Base-by-base conservation (phyloP, 2,329 filamentous ascomycete genomes). In the Botrytis cinerea region DNA sequence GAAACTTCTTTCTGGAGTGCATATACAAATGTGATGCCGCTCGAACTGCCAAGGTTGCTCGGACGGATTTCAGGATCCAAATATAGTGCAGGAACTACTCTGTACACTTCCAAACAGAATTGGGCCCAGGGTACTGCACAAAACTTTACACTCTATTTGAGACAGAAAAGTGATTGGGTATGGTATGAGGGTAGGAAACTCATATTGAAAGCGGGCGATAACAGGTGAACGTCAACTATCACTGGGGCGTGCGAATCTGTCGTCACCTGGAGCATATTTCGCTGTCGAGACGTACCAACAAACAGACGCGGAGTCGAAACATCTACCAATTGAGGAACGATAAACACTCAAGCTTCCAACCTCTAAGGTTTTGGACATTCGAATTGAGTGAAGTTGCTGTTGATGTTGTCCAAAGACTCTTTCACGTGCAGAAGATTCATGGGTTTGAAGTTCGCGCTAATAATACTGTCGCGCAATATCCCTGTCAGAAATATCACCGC, bases 41-140 rank as follows among this genome's bases (percentile, higher is more conserved):
- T 54, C 46, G 45, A 40, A 35, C 63, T 54, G 25, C 46, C 63
- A 67, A 51, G 25, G 22, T 67, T 67, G 63, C 63, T 67, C 22
- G 63, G 63, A 51, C 46, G 25, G 40, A 35, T 35, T 51, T n/a
- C 46, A 54, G 1, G 48, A 38, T 54, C 46, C 14, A 67, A 54
- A 51, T 51, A 38, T 38, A 67, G 63, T 64, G 61, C 40, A 32
- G 43, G 32, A 67, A 67, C 28, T 28, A 28, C 51, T 57, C 51
- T 40, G 38, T 45, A 62, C 28, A 51, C 22, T 32, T 22, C 4
- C 8, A 28, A 51, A 40, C 20, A n/a, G 6, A n/a, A 40, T 25
- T 32, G 14, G 9, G 35, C 2, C 32, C 25, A 6, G 10, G 22
- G 25, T 12, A n/a, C 5, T 35, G 63, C n/a, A 35, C 22, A 40